A percentile compares a stretch with the other conserved stretches of the same genome.
Evolutionary conservation across 176 grass and related monocot genomes (phyloP).

Genomic region (Saccharum officinarum): DNA sequence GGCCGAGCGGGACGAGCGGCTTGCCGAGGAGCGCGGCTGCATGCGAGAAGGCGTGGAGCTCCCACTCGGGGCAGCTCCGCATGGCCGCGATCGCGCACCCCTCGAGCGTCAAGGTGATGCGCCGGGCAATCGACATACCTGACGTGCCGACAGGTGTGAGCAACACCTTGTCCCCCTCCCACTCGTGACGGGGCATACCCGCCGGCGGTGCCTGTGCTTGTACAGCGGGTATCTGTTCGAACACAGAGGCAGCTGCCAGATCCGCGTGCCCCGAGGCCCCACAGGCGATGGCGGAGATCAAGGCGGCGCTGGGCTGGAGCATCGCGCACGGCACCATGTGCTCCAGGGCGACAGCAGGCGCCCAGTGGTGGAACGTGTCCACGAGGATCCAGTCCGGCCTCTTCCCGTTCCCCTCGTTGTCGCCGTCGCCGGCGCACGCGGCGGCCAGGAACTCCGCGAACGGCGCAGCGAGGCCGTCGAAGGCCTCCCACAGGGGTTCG

Average conservation of each 20-base stretch:
- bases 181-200: background rate
- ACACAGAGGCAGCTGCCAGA: fast-evolving
- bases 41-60: background rate
- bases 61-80: background rate
- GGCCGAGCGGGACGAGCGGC: background rate
- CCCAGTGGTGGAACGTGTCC: background rate
- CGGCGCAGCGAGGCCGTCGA: background rate
- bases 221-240: background rate
- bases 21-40: background rate
- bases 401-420: no score
- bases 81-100: background rate
- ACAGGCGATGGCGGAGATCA: background rate
- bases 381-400: background rate
- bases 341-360: background rate
- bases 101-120: no score
- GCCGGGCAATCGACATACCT: background rate
- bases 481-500: background rate
- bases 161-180: background rate
- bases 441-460: background rate
- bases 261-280: background rate
- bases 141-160: background rate
- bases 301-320: background rate
- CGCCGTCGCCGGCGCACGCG: background rate
- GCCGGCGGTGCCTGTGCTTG: background rate
- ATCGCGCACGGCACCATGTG: background rate